Conservation (phyloP, 2,329 filamentous ascomycete species). For the Clonostachys byssicola region DNA sequence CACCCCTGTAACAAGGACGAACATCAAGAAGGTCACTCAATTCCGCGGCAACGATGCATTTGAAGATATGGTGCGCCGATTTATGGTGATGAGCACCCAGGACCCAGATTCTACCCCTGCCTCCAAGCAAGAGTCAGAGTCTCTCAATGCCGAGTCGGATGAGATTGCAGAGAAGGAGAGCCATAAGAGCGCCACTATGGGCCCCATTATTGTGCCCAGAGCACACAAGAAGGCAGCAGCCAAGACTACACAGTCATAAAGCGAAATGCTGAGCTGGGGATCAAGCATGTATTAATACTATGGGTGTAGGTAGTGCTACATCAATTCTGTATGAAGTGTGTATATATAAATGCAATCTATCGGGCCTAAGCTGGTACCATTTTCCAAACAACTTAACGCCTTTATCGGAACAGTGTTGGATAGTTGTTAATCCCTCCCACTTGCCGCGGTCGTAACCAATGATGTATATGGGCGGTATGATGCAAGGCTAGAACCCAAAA, state of each 20-base stretch:
- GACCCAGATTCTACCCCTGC: not conserved
- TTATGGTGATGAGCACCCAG: conserved; percentile 20
- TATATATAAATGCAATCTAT: too few relatives aligned
- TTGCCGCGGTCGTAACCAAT: too few relatives aligned
- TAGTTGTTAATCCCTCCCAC: too few relatives aligned
- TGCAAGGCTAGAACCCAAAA: not conserved
- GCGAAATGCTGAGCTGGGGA: conserved; percentile 9
- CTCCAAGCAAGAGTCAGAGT: too few relatives aligned
- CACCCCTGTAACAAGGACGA: conserved; percentile 70
- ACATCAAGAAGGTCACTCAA: conserved; percentile 83
- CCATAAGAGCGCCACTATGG: conserved; percentile 16
- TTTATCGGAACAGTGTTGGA: too few relatives aligned
- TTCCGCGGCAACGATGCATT: conserved; percentile 65
- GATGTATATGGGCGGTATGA: not conserved
- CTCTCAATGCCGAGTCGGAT: not conserved
- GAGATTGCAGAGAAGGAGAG: conserved; percentile 19
- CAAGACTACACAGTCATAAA: conserved; percentile 5
- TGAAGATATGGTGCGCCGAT: conserved; percentile 55
- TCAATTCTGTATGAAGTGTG: too few relatives aligned
- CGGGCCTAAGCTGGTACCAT: too few relatives aligned
- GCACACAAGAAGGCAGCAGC: conserved; percentile 10
- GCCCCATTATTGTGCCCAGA: conserved; percentile 17
- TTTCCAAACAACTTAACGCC: too few relatives aligned
- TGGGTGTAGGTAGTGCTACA: too few relatives aligned
- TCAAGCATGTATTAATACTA: not conserved